phyloP scores from a whole-genome alignment of 345 rosid species.

The Syzygium grande region DNA sequence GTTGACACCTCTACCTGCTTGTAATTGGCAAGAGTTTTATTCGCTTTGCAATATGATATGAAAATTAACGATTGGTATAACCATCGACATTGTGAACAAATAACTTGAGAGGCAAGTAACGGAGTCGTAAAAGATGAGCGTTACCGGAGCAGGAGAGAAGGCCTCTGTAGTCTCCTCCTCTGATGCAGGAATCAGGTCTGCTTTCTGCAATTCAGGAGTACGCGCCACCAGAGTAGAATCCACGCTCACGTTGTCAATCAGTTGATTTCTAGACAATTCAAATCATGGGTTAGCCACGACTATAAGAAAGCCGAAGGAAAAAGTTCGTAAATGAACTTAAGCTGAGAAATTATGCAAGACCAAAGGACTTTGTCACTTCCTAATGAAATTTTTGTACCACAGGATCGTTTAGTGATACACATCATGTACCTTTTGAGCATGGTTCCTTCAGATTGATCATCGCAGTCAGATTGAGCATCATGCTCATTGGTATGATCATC shows the following conservation, averaged over 20 bases:
- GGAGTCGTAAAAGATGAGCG: not conserved
- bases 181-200: not conserved
- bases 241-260: not conserved
- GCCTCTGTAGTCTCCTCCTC: not conserved
- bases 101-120: not conserved
- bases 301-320: not conserved
- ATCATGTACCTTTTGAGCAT: not conserved
- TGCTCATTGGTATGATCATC: not conserved
- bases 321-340: not conserved
- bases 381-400: not conserved
- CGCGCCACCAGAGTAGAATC: not conserved
- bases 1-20: not conserved
- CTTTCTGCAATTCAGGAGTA: not conserved
- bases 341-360: not conserved
- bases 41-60: not conserved
- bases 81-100: not conserved
- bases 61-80: not conserved
- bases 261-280: not conserved
- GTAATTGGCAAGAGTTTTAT: not conserved
- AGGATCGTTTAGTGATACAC: not conserved
- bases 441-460: not conserved
- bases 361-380: not conserved
- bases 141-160: not conserved
- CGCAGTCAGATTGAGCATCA: not conserved
- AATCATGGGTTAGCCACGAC: not conserved